Conservation (phyloP, 1,139 yeast species). For the Candida tunisiensis region DNA sequence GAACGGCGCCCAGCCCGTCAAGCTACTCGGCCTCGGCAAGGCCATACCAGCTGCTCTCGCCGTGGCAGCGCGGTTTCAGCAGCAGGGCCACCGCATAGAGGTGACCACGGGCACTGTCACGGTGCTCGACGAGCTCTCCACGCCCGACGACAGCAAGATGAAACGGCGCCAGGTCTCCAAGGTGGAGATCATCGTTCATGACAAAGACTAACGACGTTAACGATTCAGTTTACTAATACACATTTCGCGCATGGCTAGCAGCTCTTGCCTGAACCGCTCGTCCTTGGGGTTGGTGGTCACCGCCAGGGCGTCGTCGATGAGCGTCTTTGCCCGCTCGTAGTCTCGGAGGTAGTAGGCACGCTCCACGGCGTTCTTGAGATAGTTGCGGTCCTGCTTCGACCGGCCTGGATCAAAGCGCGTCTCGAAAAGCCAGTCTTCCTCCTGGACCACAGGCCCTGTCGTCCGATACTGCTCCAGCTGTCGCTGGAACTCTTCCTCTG, state of each 20-base stretch:
- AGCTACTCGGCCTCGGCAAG: conserved; percentile 16
- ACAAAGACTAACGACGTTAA: neutral
- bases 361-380: conserved; percentile 18
- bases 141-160: conserved; percentile 6
- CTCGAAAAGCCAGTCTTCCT: conserved; percentile 2
- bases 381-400: conserved; percentile 14
- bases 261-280: too few species aligned
- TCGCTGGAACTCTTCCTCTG: conserved; percentile 14
- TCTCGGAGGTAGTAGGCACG: conserved; percentile 16
- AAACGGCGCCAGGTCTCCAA: conserved; percentile 7
- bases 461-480: conserved; percentile 12
- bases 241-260: too few species aligned
- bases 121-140: conserved; percentile 12
- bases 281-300: too few species aligned
- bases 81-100: conserved; percentile 8
- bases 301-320: too few species aligned
- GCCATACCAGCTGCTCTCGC: conserved; percentile 16
- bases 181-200: neutral
- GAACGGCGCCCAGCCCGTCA: conserved; percentile 7
- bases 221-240: too few species aligned
- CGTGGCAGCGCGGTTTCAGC: conserved; percentile 14
- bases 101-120: conserved; percentile 7
- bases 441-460: conserved; percentile 15
- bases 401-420: conserved; percentile 9
- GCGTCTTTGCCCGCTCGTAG: conserved; percentile 11